Evolutionary conservation across 805 yeast genomes (phyloP), one percentile per base, ranked within the genome.

Genomic region (Myxozyma neotropica): DNA sequence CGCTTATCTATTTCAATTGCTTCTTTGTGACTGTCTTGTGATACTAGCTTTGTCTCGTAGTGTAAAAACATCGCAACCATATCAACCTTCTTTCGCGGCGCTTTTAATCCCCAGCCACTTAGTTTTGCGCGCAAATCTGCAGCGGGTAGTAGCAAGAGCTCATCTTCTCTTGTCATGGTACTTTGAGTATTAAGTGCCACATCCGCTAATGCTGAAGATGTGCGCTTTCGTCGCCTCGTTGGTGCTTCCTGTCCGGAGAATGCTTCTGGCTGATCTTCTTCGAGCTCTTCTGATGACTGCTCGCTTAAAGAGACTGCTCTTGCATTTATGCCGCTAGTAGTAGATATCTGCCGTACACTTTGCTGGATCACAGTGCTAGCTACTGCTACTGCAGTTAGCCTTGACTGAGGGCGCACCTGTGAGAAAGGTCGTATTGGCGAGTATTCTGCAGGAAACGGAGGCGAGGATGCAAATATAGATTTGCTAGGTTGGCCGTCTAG

Each of bases 31-130:
- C 15, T 17, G 12, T n/a, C 10, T 8, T 31, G 17, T 6, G 21
- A 27, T 7, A 33, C 19, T 3, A 60, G 8, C 40, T 47, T 36
- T 21, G 48, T n/a, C 29, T 45, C 48, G 35, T 50, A 59, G 13
- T 27, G 44, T 27, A 52, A 15, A 38, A 60, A 49, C 43, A 23
- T 40, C 7, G 50, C 36, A 4, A 48, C 51, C 59, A 55, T 55
- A 19, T 54, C 65, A 6, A 23, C 39, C 38, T 54, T 61, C 53
- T 52, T 46, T 19, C 65, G 33, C 10, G 65, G 59, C n/a, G 59
- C 53, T 36, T 55, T 54, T 29, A 61, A 54, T 15, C 64, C 65
- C 65, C 65, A 61, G 2, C n/a, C 31, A 23, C 31, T 38, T 12
- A 60, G 33, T 8, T 13, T 42, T 3, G 39, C 56, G 10, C 64